Evolutionary conservation across 306 rosid genomes (phyloP).

Genomic region (Vigna trinervia): DNA sequence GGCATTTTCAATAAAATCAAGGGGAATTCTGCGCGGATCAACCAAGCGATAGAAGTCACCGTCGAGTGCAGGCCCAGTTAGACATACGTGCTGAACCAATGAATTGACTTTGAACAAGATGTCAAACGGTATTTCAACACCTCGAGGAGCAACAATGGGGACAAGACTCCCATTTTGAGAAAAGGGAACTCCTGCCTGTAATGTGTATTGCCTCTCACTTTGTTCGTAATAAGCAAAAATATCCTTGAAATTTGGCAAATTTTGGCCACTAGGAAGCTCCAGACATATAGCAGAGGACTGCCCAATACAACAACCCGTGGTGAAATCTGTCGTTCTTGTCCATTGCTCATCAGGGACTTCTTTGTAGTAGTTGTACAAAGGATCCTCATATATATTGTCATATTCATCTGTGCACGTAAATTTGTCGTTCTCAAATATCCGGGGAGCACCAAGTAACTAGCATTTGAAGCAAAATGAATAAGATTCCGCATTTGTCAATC

Average conservation of each 20-base stretch:
- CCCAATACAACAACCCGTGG: slow-evolving; percentile 38
- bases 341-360: slow-evolving; percentile 68
- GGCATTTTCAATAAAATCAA: slow-evolving; percentile 58
- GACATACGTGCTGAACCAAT: slow-evolving; percentile 72
- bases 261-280: slow-evolving; percentile 59
- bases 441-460: slow-evolving; percentile 77
- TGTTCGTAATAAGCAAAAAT: slow-evolving; percentile 66
- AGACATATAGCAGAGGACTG: slow-evolving; percentile 76
- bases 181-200: slow-evolving; percentile 56
- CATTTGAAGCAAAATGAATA: slow-evolving; percentile 33
- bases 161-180: slow-evolving; percentile 56
- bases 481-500: slow-evolving; percentile 17
- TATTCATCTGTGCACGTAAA: slow-evolving; percentile 23
- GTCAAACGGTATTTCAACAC: slow-evolving; percentile 59
- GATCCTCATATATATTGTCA: slow-evolving; percentile 42
- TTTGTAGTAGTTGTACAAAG: slow-evolving; percentile 45
- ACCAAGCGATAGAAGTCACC: slow-evolving; percentile 58
- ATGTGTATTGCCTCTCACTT: slow-evolving; percentile 43
- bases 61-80: slow-evolving; percentile 72
- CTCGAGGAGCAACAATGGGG: slow-evolving; percentile 65
- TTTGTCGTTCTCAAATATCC: slow-evolving; percentile 58
- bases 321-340: slow-evolving; percentile 52
- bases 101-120: slow-evolving; percentile 72
- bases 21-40: slow-evolving; percentile 51
- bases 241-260: slow-evolving; percentile 64